Base-by-base conservation (phyloP, 2,329 filamentous ascomycete genomes). In the Ceratocystis variospora region DNA sequence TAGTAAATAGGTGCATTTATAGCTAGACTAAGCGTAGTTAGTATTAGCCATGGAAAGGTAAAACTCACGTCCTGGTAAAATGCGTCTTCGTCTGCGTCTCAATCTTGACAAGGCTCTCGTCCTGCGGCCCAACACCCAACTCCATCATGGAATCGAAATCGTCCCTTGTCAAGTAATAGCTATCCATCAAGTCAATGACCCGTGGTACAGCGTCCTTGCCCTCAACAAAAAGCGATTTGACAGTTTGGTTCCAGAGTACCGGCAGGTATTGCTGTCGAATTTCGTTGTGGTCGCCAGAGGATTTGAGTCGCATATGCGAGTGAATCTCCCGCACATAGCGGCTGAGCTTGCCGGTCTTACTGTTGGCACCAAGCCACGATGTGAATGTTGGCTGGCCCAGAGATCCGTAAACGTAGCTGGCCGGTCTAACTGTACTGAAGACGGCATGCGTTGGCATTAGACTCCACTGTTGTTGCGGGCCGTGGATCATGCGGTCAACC, bases 401-500 rank as follows among this genome's bases (percentile, higher is more conserved):
- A 71, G 87, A 87, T 50, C 94, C 94, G 63, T 90, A 84, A 10
- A 94, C 81, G 73, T 88, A 96, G 74, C 90, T 96, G 6, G 94
- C 87, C 3, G 94, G 94, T 31, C 89, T 82, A 28, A 99, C 93
- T 65, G 96, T 95, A 73, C 92, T 96, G 78, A 97, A 96, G 48
- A 96, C 82, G 31, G 92, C 94, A 75, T 99, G 94, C 1, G 90
- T 88, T 15, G 94, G 94, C 94, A 99, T 99, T 69, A 99, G 78
- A 73, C 89, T 94, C 94, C 94, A 99, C 69, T 99, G 94, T 74
- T 99, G 94, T 73, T 99, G 94, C 57, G 90, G 90, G 31, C 94
- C 94, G 75, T 99, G 94, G 68, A 99, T 99, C 93, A 99, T 96
- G 64, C 90, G 84, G 75, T 99, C 94, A 1, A 97, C 90, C 45